Evolutionary conservation across 306 rosid genomes (phyloP).

Genomic region (Lathyrus tuberosus): DNA sequence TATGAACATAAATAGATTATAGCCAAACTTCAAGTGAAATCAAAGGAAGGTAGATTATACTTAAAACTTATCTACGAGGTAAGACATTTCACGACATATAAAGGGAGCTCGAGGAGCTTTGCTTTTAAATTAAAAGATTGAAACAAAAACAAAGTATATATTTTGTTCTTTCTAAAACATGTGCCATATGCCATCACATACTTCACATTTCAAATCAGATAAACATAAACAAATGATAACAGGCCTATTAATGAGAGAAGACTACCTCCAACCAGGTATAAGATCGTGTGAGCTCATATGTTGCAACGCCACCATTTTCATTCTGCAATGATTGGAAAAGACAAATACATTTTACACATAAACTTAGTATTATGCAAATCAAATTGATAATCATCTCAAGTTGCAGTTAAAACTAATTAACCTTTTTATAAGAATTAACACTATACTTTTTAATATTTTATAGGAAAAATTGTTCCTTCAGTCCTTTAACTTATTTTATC

Average conservation of each 20-base stretch:
- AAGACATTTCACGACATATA: slow-evolving; percentile 15
- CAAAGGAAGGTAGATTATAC: slow-evolving; percentile 13
- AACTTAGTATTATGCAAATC: slow-evolving; percentile 16
- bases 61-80: background rate
- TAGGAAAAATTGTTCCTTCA: background rate
- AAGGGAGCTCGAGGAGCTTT: slow-evolving; percentile 16
- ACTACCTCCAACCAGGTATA: slow-evolving; percentile 92
- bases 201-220: slow-evolving; percentile 35
- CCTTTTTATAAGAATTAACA: background rate
- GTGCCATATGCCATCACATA: background rate
- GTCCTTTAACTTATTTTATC: no score
- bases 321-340: slow-evolving; percentile 54
- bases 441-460: background rate
- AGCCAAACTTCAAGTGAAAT: slow-evolving; percentile 10
- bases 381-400: slow-evolving; percentile 8
- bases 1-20: slow-evolving; percentile 16
- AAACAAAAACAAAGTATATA: slow-evolving; percentile 14
- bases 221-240: slow-evolving; percentile 11
- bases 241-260: slow-evolving; percentile 25
- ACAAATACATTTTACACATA: slow-evolving; percentile 20
- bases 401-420: background rate
- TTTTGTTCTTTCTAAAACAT: slow-evolving; percentile 20
- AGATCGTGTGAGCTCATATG: slow-evolving; percentile 91
- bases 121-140: slow-evolving; percentile 22
- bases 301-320: slow-evolving; percentile 81